Evolutionary conservation across 331 rosid species (phyloP), one percentile per base, ranked within the genome.

Genomic region (Malus hybrid): DNA sequence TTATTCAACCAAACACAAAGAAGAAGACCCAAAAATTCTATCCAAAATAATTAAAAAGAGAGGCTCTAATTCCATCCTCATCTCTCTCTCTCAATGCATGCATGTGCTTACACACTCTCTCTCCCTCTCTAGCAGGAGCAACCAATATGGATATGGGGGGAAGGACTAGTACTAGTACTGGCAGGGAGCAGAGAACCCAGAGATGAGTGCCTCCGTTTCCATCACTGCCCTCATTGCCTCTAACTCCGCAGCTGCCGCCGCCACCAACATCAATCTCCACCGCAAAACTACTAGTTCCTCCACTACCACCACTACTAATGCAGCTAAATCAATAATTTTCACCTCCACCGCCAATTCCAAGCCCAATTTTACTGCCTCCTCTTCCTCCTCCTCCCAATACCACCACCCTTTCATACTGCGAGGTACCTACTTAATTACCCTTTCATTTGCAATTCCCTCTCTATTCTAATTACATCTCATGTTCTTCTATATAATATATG

Each of bases 161-260:
- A 3, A 61, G 33, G 57, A 52, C 57, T 16, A 52, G 57, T 52
- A 7, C 57, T 52, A 1, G 20, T 16, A 6, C 10, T 61, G 18
- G 34, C 18, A 27, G n/a, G 28, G 32, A 28, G 66, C 31, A 22
- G 34, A 61, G 34, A 61, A 61, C 32, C n/a, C 66, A 27, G 39
- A 62, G 67, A 93, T 93, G 98, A 85, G 85, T 82, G 71, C 87
- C 81, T 76, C 88, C 54, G 75, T 83, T 86, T 87, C 88, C 46
- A 79, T 83, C 73, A 75, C 83, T 65, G 22, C 28, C 12, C 6
- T 36, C 46, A 7, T n/a, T 18, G 50, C 16, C 54, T 33, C 52
- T 36, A 19, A 1, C 52, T 19, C 54, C 6, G 11, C 29, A 6
- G 24, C 82, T 24, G 66, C 70, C 2, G 68, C 28, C 11, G 77